phyloP scores from a whole-genome alignment of 495 filamentous ascomycete genomes.

The Tuber indicum region DNA sequence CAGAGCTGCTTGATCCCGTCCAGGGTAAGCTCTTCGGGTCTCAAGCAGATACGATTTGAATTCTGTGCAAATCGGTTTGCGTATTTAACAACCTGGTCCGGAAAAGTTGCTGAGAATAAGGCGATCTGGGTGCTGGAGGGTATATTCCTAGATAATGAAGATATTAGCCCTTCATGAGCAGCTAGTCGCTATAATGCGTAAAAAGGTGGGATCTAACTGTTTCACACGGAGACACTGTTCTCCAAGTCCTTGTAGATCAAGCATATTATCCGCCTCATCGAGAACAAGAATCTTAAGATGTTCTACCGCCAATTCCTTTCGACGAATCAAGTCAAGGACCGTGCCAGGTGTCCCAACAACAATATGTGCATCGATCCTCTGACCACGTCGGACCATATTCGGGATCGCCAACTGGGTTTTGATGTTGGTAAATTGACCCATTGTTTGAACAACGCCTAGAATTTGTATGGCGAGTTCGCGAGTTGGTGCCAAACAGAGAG shows the following conservation, averaged over 20 bases:
- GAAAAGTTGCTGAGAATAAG: conserved; percentile 95
- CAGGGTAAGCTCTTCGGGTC: conserved; percentile 85
- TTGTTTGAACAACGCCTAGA: conserved; percentile 65
- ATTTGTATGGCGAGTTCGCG: conserved; percentile 95
- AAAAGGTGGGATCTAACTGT: too few species aligned
- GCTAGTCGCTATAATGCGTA: conserved; percentile 41
- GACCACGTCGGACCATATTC: too few species aligned
- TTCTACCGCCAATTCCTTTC: too few species aligned
- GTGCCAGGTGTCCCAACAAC: too few species aligned
- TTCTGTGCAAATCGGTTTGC: conserved; percentile 71
- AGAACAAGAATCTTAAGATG: too few species aligned
- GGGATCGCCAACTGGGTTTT: too few species aligned
- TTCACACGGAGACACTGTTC: too few species aligned
- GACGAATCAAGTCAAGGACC: too few species aligned
- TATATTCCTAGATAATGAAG: conserved; percentile 9
- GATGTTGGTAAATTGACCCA: too few species aligned
- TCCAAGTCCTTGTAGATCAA: too few species aligned
- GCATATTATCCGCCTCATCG: too few species aligned
- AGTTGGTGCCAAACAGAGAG: conserved; percentile 82
- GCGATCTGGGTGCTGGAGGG: conserved; percentile 62
- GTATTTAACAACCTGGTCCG: conserved; percentile 70
- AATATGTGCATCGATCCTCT: too few species aligned
- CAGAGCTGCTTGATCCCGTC: conserved; percentile 95
- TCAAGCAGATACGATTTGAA: conserved; percentile 79
- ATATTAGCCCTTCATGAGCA: neutral